Evolutionary conservation across 176 grass and related monocot genomes (phyloP), one percentile per base, ranked within the genome.

Genomic region (sorghum (Sorghum bicolor)): DNA sequence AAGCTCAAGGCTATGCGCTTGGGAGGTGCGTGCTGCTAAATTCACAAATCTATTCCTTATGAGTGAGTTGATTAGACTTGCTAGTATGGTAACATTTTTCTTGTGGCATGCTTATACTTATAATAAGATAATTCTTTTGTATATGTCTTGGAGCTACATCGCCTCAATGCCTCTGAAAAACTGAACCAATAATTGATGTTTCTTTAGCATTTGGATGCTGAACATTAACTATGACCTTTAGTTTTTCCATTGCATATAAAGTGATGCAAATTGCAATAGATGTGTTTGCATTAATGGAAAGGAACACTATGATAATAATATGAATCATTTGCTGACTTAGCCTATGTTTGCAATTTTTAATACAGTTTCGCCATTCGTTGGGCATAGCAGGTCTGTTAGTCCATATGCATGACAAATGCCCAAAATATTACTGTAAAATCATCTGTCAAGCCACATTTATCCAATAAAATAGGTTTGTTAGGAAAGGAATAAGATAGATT

Each of bases 1-100:
- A 93, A 96, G 83, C 81, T 96, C 52, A 96, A 96, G 86, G 94
- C 94, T 68, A 88, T 93, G 38, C 88, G 85, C 13, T 74, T 80
- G 2, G 84, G 86, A 93, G 94, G 94, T 96, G 70, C 8, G 26
- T 82, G 1, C 8, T 5, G 4, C 8, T 71, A 7, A 77, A 26
- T 17, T 79, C 2, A 8, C 19, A 37, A 36, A 33, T 33, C 53
- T 33, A 29, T 32, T 68, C 9, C 0, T 82, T 82, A 29, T 22
- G 26, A 37, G 25, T 5, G 7, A 62, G 30, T n/a, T 76, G 36
- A 47, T 70, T 37, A 17, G 50, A 68, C 45, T 31, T 47, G 9
- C 60, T 64, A 26, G 22, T 57, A 71, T 24, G 37, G 14, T 47
- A 19, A 3, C 13, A 24, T 43, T 63, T 44, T 73, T 62, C 26